Evolutionary conservation across 2,329 filamentous ascomycete species (phyloP), one percentile per base, ranked within the genome.

Genomic region (Plectosphaerella cucumerina): DNA sequence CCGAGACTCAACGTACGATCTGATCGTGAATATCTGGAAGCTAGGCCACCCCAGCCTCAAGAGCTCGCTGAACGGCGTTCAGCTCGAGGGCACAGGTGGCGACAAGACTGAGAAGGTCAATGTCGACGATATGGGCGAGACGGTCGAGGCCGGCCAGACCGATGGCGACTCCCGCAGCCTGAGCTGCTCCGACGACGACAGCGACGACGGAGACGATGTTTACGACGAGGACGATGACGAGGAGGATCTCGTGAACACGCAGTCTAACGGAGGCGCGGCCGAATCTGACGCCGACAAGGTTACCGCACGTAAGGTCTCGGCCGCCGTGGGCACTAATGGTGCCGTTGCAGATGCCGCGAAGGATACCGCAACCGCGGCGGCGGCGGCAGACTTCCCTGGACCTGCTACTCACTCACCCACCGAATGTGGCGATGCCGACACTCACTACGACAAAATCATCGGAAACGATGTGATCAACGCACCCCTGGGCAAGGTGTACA

Each of bases 21-120:
- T 99, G 44, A 92, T 99, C 64, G 88, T 99, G 58, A 95, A 95
- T 53, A 97, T 99, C 52, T 99, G 94, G 94, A 96, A 96, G 67
- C 87, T 97, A 26, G 94, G 90, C 15, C 94, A 99, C 65, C 93
- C 94, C 2, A 90, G 90, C 50, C 72, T 99, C 26, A 90, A 90
- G 67, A 96, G 91, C 65, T 95, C 90, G 4, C 75, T 96, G 3
- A 97, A 97, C 56, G 93, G 94, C 3, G 90, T 95, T 11, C 81
- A 84, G 12, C 77, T 97, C 3, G 89, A 92, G 56, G 85, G 90
- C 55, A 86, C 84, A 1, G 87, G 90, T 6, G 91, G 90, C 20
- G 92, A 97, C 68, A 96, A 94, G 72, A 96, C 90, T 0, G 92
- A 95, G 61, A 94, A 96, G 67, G 77, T 86, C 22, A 86, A 88